Evolutionary conservation across 495 filamentous ascomycete species (phyloP).

Genomic region (Aspergillus incahuasiensis): DNA sequence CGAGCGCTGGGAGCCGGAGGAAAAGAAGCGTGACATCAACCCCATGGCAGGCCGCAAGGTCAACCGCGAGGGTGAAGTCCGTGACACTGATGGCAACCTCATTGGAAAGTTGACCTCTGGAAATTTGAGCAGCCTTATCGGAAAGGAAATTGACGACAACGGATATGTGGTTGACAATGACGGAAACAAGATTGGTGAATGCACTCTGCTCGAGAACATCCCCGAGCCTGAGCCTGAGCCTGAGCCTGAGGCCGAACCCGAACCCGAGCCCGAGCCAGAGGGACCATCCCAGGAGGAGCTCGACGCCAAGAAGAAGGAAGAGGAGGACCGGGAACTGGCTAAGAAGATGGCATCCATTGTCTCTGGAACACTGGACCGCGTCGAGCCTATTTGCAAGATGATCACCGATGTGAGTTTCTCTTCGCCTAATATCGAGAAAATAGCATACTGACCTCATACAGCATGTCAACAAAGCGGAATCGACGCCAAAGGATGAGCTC

Average conservation of each 20-base stretch:
- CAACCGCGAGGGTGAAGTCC: constrained; percentile 77
- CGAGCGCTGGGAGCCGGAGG: constrained; percentile 76
- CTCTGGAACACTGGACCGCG: constrained; percentile 71
- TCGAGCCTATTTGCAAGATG: constrained; percentile 81
- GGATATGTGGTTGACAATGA: constrained; percentile 81
- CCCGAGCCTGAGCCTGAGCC: constrained; percentile 32
- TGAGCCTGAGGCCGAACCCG: too few relatives aligned
- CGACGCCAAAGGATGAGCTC: constrained; percentile 81
- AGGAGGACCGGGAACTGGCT: constrained; percentile 70
- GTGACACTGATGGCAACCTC: constrained; percentile 74
- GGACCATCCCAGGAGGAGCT: constrained; percentile 40
- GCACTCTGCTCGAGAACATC: constrained; percentile 73
- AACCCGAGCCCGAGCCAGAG: constrained; percentile 24
- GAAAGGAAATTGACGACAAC: constrained; percentile 80
- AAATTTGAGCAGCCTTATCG: constrained; percentile 62
- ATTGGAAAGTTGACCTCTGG: constrained; percentile 76
- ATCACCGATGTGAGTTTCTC: constrained; percentile 66
- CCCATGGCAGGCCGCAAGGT: constrained; percentile 74
- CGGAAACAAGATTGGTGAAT: constrained; percentile 74
- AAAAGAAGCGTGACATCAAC: constrained; percentile 60
- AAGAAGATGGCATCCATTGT: constrained; percentile 72
- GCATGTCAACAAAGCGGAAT: constrained; percentile 75
- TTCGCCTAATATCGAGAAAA: background rate
- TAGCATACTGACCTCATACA: constrained; percentile 32
- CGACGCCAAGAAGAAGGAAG: constrained; percentile 53